phyloP scores from a whole-genome alignment of 345 rosid genomes.

The Acer negundo region DNA sequence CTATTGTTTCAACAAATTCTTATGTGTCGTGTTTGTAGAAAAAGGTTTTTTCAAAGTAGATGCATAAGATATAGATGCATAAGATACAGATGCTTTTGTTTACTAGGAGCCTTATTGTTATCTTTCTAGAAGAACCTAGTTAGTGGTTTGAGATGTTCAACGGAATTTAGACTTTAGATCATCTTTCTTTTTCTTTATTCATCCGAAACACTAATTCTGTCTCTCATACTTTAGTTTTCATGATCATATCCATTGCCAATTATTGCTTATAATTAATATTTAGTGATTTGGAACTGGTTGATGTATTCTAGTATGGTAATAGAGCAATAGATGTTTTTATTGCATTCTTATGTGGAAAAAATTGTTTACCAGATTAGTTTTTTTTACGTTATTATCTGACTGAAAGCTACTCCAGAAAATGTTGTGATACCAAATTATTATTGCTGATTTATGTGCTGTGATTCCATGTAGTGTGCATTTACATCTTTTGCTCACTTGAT shows the following conservation, averaged over 20 bases:
- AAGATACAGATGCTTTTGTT: neutral
- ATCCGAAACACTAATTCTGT: neutral
- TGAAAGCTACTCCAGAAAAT: neutral
- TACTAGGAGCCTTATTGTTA: constrained; percentile 2
- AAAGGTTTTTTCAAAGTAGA: neutral
- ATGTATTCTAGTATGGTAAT: neutral
- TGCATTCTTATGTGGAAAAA: neutral
- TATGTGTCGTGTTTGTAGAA: neutral
- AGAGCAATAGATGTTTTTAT: neutral
- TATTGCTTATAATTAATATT: neutral
- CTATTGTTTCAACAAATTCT: neutral
- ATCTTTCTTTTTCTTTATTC: neutral
- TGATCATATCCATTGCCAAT: neutral
- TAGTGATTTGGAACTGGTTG: neutral
- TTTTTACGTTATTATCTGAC: neutral
- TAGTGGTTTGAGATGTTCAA: constrained; percentile 6
- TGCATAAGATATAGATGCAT: neutral
- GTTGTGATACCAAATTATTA: neutral
- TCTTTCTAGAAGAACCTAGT: neutral
- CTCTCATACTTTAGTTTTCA: neutral
- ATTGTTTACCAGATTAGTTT: neutral
- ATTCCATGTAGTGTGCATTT: neutral
- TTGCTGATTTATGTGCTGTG: neutral
- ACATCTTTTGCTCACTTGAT: neutral
- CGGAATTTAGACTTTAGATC: neutral